Evolutionary conservation across 2,329 filamentous ascomycete species (phyloP), one percentile per base, ranked within the genome.

Genomic region (Colletotrichum sp.): DNA sequence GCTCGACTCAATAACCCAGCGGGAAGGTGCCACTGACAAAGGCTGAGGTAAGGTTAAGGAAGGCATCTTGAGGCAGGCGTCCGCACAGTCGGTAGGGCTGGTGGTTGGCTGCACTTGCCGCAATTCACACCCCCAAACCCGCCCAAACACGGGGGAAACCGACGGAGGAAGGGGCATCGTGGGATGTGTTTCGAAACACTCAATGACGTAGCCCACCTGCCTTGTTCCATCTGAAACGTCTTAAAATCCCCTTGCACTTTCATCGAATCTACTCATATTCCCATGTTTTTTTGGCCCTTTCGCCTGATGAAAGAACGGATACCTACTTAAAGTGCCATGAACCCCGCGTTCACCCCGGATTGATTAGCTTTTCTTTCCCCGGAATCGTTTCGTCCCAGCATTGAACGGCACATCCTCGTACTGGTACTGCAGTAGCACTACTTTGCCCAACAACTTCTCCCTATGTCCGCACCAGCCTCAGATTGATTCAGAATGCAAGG

Each of bases 161-260:
- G 62, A 72, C 16, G n/a, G 62, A 67, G 70, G 70, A 73, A 73
- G 69, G 70, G 70, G 64, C 74, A 76, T 74, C 74, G 74, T 76
- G 70, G 70, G 70, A 74, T 76, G 32, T 75, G 70, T 74, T 76
- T 74, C 70, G 70, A 74, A 76, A 76, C 74, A 74, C 64, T 72
- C 72, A 61, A 74, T 76, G 74, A 76, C 74, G 74, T 74, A 65
- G 32, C 28, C 32, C 32, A 13, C 56, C 18, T 25, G 58, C 64
- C 43, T 64, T n/a, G 16, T 36, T 60, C 22, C 30, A 25, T 69
- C 56, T 58, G 64, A 73, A 75, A 75, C 64, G 8, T 15, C 58
- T 43, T 18, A 27, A 70, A 56, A 56, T 39, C 9, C 68, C 56
- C 56, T 70, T 61, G 16, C 25, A 16, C 55, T 62, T 62, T 62